Conservation (phyloP, 768 basidiomycete genomes). For the Trametes elegans region DNA sequence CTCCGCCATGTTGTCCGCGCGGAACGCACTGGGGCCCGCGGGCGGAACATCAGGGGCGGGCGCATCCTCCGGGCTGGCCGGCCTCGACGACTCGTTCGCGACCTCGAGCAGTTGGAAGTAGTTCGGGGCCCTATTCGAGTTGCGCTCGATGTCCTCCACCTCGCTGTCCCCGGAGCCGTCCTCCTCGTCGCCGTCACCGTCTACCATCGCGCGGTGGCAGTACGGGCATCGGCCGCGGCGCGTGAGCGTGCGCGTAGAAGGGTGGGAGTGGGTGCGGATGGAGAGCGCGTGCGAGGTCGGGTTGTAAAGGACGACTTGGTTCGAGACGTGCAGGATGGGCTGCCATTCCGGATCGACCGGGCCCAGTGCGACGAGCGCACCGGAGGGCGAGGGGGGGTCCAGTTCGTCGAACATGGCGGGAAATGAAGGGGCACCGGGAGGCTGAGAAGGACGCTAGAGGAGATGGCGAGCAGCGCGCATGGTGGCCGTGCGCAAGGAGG, state of each 20-base stretch:
- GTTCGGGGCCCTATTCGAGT: slow-evolving; percentile 58
- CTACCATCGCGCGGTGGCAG: slow-evolving; percentile 61
- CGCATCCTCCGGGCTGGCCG: slow-evolving; percentile 26
- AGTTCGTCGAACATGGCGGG: slow-evolving; percentile 17
- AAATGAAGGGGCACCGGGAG: background rate
- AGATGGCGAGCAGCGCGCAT: background rate
- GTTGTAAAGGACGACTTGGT: slow-evolving; percentile 87
- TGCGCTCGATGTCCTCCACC: slow-evolving; percentile 35
- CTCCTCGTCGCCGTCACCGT: slow-evolving; percentile 27
- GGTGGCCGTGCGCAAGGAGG: slow-evolving; percentile 6
- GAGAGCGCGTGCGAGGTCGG: slow-evolving; percentile 81
- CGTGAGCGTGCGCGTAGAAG: slow-evolving; percentile 4
- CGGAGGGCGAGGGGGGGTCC: slow-evolving; percentile 14
- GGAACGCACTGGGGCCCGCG: slow-evolving; percentile 42
- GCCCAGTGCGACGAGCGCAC: slow-evolving; percentile 22
- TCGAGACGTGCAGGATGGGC: slow-evolving; percentile 77
- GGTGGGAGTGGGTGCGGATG: slow-evolving; percentile 41
- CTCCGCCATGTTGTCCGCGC: slow-evolving; percentile 76
- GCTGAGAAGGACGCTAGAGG: background rate
- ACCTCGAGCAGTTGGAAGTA: slow-evolving; percentile 79
- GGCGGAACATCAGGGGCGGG: background rate
- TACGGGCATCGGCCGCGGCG: slow-evolving; percentile 58
- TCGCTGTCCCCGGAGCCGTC: slow-evolving; percentile 24
- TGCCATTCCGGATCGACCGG: slow-evolving; percentile 53
- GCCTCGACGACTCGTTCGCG: slow-evolving; percentile 55